Evolutionary conservation across 148 eudicot species (phyloP).

Genomic region (Rhododendron ovatum): DNA sequence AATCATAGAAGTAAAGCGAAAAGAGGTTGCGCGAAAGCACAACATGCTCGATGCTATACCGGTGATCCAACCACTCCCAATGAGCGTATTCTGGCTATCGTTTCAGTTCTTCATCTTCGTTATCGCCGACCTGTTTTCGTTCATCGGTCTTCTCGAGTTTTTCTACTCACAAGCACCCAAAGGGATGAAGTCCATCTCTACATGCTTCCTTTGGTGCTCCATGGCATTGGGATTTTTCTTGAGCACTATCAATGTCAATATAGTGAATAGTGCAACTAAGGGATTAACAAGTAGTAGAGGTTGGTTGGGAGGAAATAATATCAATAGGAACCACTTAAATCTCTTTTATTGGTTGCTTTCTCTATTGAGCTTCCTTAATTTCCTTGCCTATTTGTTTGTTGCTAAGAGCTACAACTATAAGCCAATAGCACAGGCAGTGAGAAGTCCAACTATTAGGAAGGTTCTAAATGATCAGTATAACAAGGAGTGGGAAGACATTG

Average conservation of each 20-base stretch:
- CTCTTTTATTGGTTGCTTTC: conserved; percentile 41
- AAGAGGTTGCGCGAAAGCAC: too few relatives aligned
- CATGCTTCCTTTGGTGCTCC: conserved; percentile 43
- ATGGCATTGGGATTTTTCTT: conserved; percentile 41
- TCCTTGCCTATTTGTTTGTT: conserved; percentile 28
- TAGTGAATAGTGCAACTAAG: conserved; percentile 32
- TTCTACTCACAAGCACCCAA: conserved; percentile 47
- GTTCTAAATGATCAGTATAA: not conserved
- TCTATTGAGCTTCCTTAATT: conserved; percentile 27
- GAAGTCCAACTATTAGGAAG: not conserved
- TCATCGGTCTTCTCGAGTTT: conserved; percentile 43
- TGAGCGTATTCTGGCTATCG: too few relatives aligned
- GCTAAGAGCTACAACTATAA: conserved; percentile 40
- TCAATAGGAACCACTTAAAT: conserved; percentile 38
- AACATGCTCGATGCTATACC: too few relatives aligned
- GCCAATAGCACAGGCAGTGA: not conserved
- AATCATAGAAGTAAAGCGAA: too few relatives aligned
- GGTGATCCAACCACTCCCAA: too few relatives aligned
- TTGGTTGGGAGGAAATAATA: conserved; percentile 44
- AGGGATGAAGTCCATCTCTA: conserved; percentile 37
- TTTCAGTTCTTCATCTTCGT: too few relatives aligned
- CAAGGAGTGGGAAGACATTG: not conserved
- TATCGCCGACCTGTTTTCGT: conserved; percentile 39
- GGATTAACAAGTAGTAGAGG: conserved; percentile 27
- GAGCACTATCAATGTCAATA: conserved; percentile 36